Percentiles rank a stretch among this genome's conserved stretches.
Conservation (phyloP, 495 filamentous ascomycete species). For the Parachaetomium inaequale region DNA sequence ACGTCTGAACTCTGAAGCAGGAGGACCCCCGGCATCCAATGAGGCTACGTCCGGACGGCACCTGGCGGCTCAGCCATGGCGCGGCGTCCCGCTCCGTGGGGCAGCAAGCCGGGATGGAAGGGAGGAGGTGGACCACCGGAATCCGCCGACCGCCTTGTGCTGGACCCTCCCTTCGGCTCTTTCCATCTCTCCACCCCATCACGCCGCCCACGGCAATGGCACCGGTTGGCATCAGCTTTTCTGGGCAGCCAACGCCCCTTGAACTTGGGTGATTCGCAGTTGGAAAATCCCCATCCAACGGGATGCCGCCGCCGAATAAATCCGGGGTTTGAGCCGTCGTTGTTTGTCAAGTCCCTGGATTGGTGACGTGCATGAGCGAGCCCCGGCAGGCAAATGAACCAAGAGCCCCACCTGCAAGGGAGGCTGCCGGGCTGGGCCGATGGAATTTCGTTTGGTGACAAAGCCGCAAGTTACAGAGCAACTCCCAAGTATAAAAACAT, state of each 20-base stretch:
- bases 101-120: constrained; percentile 8
- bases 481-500: neutral
- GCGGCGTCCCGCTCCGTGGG: constrained; percentile 24
- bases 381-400: neutral
- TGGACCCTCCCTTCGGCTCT: neutral
- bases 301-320: neutral
- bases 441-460: neutral
- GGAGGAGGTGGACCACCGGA: constrained; percentile 29
- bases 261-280: neutral
- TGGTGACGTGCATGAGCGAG: neutral
- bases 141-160: constrained; percentile 33
- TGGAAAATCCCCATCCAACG: neutral
- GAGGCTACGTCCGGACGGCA: constrained; percentile 21
- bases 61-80: constrained; percentile 21
- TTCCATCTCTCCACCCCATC: neutral
- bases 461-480: neutral
- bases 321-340: neutral
- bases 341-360: neutral
- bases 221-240: neutral
- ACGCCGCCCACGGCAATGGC: neutral
- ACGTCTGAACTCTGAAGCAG: neutral
- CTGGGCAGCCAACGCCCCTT: neutral
- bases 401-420: neutral
- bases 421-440: neutral
- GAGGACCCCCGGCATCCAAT: neutral